Evolutionary conservation across 768 basidiomycete species (phyloP).

Genomic region (Coprinopsis marcescibilis): DNA sequence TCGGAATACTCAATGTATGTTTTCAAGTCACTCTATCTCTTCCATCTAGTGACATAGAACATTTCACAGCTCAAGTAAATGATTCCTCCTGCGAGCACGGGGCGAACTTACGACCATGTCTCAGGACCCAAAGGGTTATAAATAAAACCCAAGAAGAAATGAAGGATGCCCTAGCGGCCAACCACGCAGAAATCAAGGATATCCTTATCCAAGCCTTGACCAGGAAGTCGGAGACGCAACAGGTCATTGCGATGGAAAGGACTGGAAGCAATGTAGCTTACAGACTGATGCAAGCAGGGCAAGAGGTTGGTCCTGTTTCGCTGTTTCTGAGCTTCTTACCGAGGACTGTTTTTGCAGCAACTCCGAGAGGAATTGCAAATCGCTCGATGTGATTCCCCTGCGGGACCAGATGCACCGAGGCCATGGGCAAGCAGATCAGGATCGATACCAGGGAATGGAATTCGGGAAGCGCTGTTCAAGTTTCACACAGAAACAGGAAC

Average conservation of each 20-base stretch:
- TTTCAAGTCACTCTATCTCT: neutral
- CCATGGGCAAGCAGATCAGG: constrained; percentile 40
- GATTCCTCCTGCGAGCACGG: neutral
- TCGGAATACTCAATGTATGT: constrained; percentile 39
- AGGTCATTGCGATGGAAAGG: constrained; percentile 33
- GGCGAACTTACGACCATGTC: neutral
- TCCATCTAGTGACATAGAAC: neutral
- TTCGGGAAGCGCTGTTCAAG: constrained; percentile 3
- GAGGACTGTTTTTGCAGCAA: constrained; percentile 5
- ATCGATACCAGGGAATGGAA: constrained; percentile 9
- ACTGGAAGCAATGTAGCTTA: constrained; percentile 36
- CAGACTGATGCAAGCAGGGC: constrained; percentile 47
- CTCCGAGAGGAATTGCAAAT: constrained; percentile 22
- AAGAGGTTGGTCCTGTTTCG: constrained; percentile 30
- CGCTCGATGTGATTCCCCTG: constrained; percentile 15
- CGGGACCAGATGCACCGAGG: constrained; percentile 30
- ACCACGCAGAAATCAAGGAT: constrained; percentile 30
- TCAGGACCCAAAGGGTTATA: constrained; percentile 24
- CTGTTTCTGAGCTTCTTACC: neutral
- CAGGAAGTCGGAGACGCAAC: constrained; percentile 28
- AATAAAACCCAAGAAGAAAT: constrained; percentile 25
- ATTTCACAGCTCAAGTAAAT: constrained; percentile 13
- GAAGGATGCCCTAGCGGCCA: constrained; percentile 20
- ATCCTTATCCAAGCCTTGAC: constrained; percentile 36
- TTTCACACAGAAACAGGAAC: constrained; percentile 48